Conservation (phyloP, 306 rosid species). For the Coriaria nepalensis region DNA sequence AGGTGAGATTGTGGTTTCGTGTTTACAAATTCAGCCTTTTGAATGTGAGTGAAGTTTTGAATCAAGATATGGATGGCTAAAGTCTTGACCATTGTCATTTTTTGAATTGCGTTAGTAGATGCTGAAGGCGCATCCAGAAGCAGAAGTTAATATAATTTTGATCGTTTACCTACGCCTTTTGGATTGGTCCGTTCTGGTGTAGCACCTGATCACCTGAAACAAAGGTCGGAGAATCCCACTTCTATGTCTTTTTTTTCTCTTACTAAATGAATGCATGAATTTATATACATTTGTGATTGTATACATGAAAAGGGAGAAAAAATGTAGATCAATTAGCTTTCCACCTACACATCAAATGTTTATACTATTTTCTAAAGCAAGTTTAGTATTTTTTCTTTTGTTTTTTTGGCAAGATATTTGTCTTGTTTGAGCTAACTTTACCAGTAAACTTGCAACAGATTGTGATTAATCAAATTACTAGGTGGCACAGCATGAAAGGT, state of each 20-base stretch:
- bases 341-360: too few relatives aligned
- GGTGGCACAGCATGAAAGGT: slow-evolving; percentile 51
- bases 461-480: slow-evolving; percentile 69
- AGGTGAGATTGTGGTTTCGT: slow-evolving; percentile 22
- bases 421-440: slow-evolving; percentile 37
- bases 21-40: too few relatives aligned
- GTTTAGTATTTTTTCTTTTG: not conserved
- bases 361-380: not conserved
- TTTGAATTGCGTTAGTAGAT: slow-evolving; percentile 28
- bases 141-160: slow-evolving; percentile 71
- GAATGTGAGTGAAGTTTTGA: not conserved
- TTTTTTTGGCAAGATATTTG: slow-evolving; percentile 4
- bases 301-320: too few relatives aligned
- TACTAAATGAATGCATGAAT: too few relatives aligned
- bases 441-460: slow-evolving; percentile 62
- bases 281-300: too few relatives aligned
- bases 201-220: slow-evolving; percentile 97
- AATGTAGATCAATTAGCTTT: too few relatives aligned
- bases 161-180: slow-evolving; percentile 79
- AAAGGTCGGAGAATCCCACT: slow-evolving; percentile 34
- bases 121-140: slow-evolving; percentile 55
- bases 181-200: slow-evolving; percentile 86
- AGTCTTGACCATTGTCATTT: not conserved
- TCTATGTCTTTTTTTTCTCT: slow-evolving; percentile 1
- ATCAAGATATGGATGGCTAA: not conserved